A percentile compares a stretch with the other conserved stretches of the same genome.
phyloP scores from a whole-genome alignment of 352 stramenopile species.

The Globisporangium paddicum region DNA sequence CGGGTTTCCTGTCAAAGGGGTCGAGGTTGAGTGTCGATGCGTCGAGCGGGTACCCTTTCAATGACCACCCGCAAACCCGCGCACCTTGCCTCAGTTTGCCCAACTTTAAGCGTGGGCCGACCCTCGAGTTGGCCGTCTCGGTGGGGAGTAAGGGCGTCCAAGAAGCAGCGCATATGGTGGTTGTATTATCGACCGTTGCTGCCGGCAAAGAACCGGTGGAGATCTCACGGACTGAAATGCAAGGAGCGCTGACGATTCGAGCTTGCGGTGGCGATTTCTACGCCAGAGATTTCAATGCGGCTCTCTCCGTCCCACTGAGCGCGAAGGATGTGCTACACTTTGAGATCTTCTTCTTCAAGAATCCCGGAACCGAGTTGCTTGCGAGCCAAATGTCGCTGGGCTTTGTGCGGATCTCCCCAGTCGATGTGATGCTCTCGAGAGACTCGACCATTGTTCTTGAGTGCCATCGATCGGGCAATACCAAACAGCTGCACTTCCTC shows the following conservation, averaged over 20 bases:
- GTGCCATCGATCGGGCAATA: slow-evolving; percentile 40
- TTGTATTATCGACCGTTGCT: slow-evolving; percentile 56
- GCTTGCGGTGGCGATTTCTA: slow-evolving; percentile 71
- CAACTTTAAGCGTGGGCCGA: slow-evolving; percentile 51
- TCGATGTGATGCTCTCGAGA: slow-evolving; percentile 73
- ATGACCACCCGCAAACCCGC: slow-evolving; percentile 28
- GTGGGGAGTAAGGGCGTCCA: slow-evolving; percentile 66
- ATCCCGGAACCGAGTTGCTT: slow-evolving; percentile 48
- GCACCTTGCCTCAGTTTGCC: slow-evolving; percentile 64
- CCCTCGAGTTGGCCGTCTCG: slow-evolving; percentile 71
- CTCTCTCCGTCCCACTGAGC: slow-evolving; percentile 66
- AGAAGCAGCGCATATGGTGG: slow-evolving; percentile 66
- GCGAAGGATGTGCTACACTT: slow-evolving; percentile 70
- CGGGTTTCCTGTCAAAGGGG: slow-evolving; percentile 28
- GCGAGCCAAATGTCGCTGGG: slow-evolving; percentile 61
- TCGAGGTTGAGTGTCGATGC: slow-evolving; percentile 20
- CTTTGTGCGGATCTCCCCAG: slow-evolving; percentile 64
- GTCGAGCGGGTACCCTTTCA: slow-evolving; percentile 8
- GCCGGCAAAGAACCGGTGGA: slow-evolving; percentile 47
- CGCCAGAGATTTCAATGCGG: slow-evolving; percentile 69
- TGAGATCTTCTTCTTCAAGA: slow-evolving; percentile 68
- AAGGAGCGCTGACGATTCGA: slow-evolving; percentile 60
- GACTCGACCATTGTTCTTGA: slow-evolving; percentile 71
- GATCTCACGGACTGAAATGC: slow-evolving; percentile 75
- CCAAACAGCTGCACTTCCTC: slow-evolving; percentile 67